Conservation (phyloP, 2,329 filamentous ascomycete genomes). For the Talaromyces sp. region DNA sequence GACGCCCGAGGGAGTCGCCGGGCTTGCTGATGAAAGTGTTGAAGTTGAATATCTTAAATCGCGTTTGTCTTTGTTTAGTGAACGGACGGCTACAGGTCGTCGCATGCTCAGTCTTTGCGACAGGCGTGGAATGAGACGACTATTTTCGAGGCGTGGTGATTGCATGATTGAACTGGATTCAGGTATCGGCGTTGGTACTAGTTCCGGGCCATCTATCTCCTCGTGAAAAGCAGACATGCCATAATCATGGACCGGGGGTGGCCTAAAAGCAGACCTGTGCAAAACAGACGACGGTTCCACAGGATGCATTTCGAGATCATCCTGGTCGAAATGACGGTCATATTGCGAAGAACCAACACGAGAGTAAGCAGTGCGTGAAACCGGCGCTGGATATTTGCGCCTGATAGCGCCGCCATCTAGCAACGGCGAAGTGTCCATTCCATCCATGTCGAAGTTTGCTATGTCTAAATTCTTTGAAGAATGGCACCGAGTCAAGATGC, state of each 20-base stretch:
- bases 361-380: background rate
- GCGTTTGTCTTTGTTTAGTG: background rate
- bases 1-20: conserved; percentile 12
- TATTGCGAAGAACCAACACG: background rate
- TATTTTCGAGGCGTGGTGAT: conserved; percentile 15
- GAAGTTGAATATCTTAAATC: conserved; percentile 7
- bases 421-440: conserved; percentile 17
- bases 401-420: conserved; percentile 6
- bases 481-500: background rate
- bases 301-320: conserved; percentile 1
- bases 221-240: background rate
- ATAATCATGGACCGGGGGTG: background rate
- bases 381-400: background rate
- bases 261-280: conserved; percentile 9
- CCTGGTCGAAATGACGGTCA: background rate
- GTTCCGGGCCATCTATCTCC: background rate
- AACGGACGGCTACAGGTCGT: background rate
- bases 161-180: background rate
- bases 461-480: background rate
- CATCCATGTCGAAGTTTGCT: background rate
- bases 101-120: conserved; percentile 18
- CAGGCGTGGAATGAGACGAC: conserved; percentile 12
- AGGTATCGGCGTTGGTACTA: background rate
- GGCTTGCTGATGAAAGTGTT: conserved; percentile 14
- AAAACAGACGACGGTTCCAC: conserved; percentile 13